Base-by-base conservation (phyloP, 2,329 filamentous ascomycete species). In the Diplocarpon rosae region DNA sequence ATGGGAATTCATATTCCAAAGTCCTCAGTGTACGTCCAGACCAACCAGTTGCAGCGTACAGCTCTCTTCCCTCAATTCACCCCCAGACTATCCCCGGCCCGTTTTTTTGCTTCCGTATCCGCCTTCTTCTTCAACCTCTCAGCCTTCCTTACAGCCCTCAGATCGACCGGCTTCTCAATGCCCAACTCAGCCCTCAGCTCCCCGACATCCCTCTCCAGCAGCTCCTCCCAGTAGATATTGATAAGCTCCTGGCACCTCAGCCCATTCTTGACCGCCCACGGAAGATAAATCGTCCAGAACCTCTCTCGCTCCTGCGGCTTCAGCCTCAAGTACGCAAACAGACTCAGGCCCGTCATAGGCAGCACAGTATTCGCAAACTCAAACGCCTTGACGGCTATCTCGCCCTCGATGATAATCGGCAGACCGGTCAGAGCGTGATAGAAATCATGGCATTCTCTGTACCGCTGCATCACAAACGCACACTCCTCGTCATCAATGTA, bases 401-500 rank as follows among this genome's bases (percentile, higher is more conserved):
- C 92, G 20, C 92, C 92, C 69, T 98, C 92, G n/a, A 88, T 76
- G 51, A 95, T 83, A 34, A 93, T 78, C 0, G 92, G 92, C 38
- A 98, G 67, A 0, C 90, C 90, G 0, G 89, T 95, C 42, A 98
- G 71, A 0, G 92, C 90, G 64, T 98, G 92, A 68, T 93, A 95
- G 66, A 98, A 95, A 63, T 98, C 92, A 64, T 98, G 92, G 54
- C 85, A 94, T 66, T 98, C 92, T 50, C 92, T 80, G 65, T 98
- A 98, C 43, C 92, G 79, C 69, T 96, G 92, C 85, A 98, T 93
- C 14, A 96, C 92, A 68, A 96, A 98, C 30, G 92, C 92, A 63
- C 89, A 94, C 66, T 98, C 92, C 56, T 84, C 81, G 61, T 96
- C 82, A 64, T 96, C 89, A 50, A 98, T 88, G 67, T 94, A 96